Evolutionary conservation across 2,329 filamentous ascomycete genomes (phyloP).

Genomic region (Fusarium sp.): DNA sequence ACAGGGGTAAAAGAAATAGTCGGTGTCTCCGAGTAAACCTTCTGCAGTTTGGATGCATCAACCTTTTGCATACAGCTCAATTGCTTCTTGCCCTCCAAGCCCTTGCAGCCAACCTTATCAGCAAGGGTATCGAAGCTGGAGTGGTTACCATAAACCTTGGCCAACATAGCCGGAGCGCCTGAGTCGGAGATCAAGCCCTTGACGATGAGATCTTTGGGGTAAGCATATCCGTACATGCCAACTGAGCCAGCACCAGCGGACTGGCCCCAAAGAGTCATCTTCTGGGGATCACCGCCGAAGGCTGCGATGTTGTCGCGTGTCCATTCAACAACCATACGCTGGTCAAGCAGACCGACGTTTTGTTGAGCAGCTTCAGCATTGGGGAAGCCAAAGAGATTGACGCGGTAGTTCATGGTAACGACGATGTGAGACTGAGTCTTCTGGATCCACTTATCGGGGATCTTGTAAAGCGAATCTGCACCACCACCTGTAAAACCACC

Average conservation of each 20-base stretch:
- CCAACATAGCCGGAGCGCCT: neutral
- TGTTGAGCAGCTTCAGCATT: conserved; percentile 9
- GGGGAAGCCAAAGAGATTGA: conserved; percentile 18
- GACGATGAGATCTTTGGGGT: conserved; percentile 10
- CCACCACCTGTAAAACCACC: conserved; percentile 13
- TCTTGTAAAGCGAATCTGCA: conserved; percentile 13
- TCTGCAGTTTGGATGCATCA: conserved; percentile 1
- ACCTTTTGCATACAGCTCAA: conserved; percentile 12
- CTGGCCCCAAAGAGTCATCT: conserved; percentile 16
- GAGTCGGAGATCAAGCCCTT: conserved; percentile 14
- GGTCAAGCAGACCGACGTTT: conserved; percentile 9
- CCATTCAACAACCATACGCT: conserved; percentile 27
- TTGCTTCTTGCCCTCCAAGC: neutral
- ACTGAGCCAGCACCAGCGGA: conserved; percentile 20
- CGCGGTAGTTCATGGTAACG: conserved; percentile 18
- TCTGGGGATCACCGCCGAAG: neutral
- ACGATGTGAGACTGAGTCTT: conserved; percentile 18
- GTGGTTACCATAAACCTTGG: conserved; percentile 1
- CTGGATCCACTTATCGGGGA: conserved; percentile 16
- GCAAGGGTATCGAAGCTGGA: conserved; percentile 15
- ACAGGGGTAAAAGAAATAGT: conserved; percentile 3
- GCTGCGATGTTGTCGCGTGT: conserved; percentile 1
- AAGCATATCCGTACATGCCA: conserved; percentile 21
- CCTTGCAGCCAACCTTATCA: neutral
- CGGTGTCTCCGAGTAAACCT: conserved; percentile 6